phyloP scores from a whole-genome alignment of 2,329 filamentous ascomycete genomes.

The Diaporthe sp. region DNA sequence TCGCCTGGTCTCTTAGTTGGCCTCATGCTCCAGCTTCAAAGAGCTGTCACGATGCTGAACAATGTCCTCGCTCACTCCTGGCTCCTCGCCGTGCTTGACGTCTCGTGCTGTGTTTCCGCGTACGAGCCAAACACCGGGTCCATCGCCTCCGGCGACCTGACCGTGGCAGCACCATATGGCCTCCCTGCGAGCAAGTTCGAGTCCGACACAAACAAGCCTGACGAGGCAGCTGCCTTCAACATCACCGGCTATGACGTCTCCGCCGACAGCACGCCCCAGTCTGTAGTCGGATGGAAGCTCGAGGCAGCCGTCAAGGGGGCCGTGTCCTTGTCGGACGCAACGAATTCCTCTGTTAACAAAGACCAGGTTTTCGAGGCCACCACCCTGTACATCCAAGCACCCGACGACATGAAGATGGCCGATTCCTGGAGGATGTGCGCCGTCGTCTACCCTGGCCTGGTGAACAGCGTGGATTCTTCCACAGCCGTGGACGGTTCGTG shows the following conservation, averaged over 20 bases:
- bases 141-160: conserved; percentile 6
- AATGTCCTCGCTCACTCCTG: neutral
- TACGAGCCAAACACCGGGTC: conserved; percentile 20
- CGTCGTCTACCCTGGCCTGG: conserved; percentile 23
- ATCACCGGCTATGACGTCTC: conserved; percentile 30
- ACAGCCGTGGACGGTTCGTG: conserved; percentile 22
- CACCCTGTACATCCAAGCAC: conserved; percentile 24
- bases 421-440: conserved; percentile 26
- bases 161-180: conserved; percentile 18
- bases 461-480: neutral
- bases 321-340: conserved; percentile 25
- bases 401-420: conserved; percentile 4
- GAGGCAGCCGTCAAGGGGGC: conserved; percentile 19
- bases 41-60: conserved; percentile 1
- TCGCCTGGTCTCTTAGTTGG: neutral
- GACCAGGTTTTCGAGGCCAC: conserved; percentile 25
- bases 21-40: neutral
- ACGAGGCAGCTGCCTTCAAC: conserved; percentile 15
- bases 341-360: conserved; percentile 17
- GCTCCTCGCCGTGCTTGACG: neutral
- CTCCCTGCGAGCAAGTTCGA: conserved; percentile 25
- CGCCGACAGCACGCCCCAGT: neutral
- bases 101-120: neutral
- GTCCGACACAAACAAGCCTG: conserved; percentile 17
- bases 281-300: conserved; percentile 25